A percentile compares a stretch with the other conserved stretches of the same genome.
phyloP scores from a whole-genome alignment of 352 stramenopile genomes.

The Lagenidium giganteum region DNA sequence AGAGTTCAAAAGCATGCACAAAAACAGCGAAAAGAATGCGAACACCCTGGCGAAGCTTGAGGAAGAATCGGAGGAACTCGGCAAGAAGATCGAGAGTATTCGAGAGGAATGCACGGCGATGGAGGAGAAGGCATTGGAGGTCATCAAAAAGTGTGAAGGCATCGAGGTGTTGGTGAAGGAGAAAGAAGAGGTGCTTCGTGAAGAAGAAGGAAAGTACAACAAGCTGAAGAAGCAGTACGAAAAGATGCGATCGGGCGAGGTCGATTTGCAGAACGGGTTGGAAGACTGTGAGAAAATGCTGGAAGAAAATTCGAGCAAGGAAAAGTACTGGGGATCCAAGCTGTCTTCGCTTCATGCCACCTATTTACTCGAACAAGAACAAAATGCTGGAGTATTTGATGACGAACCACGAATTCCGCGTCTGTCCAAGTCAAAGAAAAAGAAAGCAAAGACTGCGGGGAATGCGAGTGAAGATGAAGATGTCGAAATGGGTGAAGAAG shows the following conservation, averaged over 20 bases:
- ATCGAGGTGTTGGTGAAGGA: constrained; percentile 85
- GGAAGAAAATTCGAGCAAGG: constrained; percentile 89
- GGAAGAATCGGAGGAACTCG: constrained; percentile 70
- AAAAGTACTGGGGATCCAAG: constrained; percentile 80
- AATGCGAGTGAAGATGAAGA: constrained; percentile 8
- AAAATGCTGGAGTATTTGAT: constrained; percentile 74
- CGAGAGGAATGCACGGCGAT: constrained; percentile 88
- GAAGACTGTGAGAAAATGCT: constrained; percentile 92
- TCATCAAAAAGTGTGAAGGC: constrained; percentile 89
- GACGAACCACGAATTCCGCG: constrained; percentile 28
- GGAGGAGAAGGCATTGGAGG: constrained; percentile 89
- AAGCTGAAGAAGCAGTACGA: constrained; percentile 89
- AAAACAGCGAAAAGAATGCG: constrained; percentile 70
- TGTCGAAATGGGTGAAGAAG: too few relatives aligned
- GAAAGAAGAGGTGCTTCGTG: constrained; percentile 79
- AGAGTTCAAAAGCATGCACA: constrained; percentile 80
- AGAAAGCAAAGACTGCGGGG: constrained; percentile 11
- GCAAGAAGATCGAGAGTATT: constrained; percentile 80
- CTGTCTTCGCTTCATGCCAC: constrained; percentile 56
- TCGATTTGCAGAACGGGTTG: constrained; percentile 91
- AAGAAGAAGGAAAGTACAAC: constrained; percentile 73
- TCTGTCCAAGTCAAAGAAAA: constrained; percentile 44
- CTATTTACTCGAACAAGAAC: constrained; percentile 61
- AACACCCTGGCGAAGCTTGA: constrained; percentile 55
- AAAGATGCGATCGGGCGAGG: constrained; percentile 88